Evolutionary conservation across 2,329 filamentous ascomycete species (phyloP).

Genomic region (Alternaria ethzedia): DNA sequence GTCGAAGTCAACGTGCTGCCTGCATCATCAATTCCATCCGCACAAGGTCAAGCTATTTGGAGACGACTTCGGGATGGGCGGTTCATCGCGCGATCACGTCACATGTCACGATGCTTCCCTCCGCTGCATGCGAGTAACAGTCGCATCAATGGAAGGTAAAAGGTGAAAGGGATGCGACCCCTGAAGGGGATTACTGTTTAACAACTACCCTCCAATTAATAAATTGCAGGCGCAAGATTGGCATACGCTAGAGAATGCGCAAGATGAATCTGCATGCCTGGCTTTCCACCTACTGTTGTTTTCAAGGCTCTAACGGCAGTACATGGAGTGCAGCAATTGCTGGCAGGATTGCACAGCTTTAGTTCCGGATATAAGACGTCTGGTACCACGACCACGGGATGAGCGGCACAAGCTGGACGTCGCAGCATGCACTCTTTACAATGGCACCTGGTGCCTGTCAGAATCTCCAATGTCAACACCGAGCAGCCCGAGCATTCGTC

Average conservation of each 20-base stretch:
- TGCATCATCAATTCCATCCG: not conserved
- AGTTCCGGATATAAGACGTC: not conserved
- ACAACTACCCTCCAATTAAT: not conserved
- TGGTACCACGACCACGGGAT: not conserved
- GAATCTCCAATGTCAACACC: not conserved
- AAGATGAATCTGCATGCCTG: not conserved
- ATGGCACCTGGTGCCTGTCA: not conserved
- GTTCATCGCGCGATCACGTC: not conserved
- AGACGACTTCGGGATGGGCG: not conserved
- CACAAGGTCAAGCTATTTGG: no score
- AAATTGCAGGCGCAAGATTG: not conserved
- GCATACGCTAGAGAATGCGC: not conserved
- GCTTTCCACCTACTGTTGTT: not conserved
- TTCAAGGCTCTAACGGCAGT: not conserved
- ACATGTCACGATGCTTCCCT: not conserved
- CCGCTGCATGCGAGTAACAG: not conserved
- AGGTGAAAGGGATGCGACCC: not conserved
- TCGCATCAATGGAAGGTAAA: not conserved
- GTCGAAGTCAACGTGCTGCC: not conserved
- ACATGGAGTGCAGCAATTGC: not conserved
- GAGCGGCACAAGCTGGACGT: not conserved
- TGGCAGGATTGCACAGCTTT: not conserved
- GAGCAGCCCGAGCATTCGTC: not conserved
- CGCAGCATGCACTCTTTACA: not conserved
- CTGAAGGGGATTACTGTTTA: not conserved